A percentile compares a stretch with the other conserved stretches of the same genome.
These are phyloP conservation scores for Saccharomycopsis phalli DNA, from an alignment of 1,139 yeast genomes.

Conservation along the genomic window DNA sequence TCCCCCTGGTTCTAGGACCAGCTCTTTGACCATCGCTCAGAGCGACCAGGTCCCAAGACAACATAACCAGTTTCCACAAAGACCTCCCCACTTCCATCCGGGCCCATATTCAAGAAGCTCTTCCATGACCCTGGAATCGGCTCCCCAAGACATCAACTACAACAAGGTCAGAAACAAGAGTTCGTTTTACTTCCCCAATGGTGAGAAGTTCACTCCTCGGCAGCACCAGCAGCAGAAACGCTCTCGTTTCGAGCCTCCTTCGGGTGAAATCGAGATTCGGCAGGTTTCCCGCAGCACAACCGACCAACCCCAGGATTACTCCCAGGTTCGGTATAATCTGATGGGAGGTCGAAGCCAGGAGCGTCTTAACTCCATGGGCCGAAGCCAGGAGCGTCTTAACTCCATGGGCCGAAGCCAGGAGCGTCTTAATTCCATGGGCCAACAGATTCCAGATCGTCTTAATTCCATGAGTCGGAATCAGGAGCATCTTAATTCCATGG, in stretches of 20 bases:
- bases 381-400: too few species aligned
- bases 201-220: constrained; percentile 7
- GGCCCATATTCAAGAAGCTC: neutral
- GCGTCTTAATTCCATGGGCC: too few species aligned
- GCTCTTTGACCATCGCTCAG: neutral
- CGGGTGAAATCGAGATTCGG: neutral
- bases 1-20: neutral
- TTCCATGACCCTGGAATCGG: neutral
- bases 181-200: constrained; percentile 4
- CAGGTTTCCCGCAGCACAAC: too few species aligned
- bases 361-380: too few species aligned
- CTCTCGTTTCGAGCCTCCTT: neutral
- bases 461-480: too few species aligned
- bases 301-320: too few species aligned
- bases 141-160: neutral
- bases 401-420: too few species aligned
- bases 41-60: neutral
- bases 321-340: too few species aligned
- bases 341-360: too few species aligned
- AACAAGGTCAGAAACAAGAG: neutral
- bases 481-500: too few species aligned
- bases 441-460: too few species aligned
- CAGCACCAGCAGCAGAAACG: constrained; percentile 1
- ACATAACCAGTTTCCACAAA: neutral
- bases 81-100: neutral